Conservation (phyloP, 208 protist genomes). For the Trypanosoma grayi region DNA sequence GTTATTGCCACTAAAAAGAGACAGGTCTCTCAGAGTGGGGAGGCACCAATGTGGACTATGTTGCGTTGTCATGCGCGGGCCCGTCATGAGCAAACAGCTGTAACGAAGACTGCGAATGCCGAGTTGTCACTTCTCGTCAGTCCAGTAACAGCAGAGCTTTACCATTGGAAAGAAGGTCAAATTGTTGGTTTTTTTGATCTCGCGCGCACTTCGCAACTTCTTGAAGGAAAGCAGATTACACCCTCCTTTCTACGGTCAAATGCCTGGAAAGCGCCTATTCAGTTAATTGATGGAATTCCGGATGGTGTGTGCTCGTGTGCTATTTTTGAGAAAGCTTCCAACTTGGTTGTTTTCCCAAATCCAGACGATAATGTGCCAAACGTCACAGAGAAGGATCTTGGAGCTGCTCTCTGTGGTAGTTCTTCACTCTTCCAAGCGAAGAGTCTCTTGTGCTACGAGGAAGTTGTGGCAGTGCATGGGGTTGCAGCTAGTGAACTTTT, state of each 20-base stretch:
- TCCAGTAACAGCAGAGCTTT: constrained; percentile 31
- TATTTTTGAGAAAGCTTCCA: constrained; percentile 47
- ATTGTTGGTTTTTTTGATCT: constrained; percentile 54
- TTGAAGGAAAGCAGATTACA: constrained; percentile 49
- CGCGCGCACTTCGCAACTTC: constrained; percentile 40
- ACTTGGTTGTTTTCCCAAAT: constrained; percentile 57
- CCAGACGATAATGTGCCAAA: constrained; percentile 20
- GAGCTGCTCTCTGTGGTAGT: neutral
- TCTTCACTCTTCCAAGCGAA: neutral
- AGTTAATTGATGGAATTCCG: constrained; percentile 24
- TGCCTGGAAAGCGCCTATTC: constrained; percentile 32
- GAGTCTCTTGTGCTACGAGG: constrained; percentile 5
- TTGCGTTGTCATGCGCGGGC: constrained; percentile 39
- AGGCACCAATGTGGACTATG: constrained; percentile 47
- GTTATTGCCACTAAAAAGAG: constrained; percentile 73
- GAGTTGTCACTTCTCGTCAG: constrained; percentile 15
- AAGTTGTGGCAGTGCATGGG: constrained; percentile 56
- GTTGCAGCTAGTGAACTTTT: constrained; percentile 42
- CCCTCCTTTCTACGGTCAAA: constrained; percentile 68
- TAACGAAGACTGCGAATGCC: neutral
- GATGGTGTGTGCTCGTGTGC: constrained; percentile 23
- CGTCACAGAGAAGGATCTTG: constrained; percentile 6
- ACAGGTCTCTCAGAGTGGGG: constrained; percentile 9
- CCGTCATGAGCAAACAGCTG: constrained; percentile 3
- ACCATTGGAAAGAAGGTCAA: constrained; percentile 48